A percentile compares a stretch with the other conserved stretches of the same genome.
Conservation (phyloP, 345 rosid genomes). For the Eucalyptus sp. region DNA sequence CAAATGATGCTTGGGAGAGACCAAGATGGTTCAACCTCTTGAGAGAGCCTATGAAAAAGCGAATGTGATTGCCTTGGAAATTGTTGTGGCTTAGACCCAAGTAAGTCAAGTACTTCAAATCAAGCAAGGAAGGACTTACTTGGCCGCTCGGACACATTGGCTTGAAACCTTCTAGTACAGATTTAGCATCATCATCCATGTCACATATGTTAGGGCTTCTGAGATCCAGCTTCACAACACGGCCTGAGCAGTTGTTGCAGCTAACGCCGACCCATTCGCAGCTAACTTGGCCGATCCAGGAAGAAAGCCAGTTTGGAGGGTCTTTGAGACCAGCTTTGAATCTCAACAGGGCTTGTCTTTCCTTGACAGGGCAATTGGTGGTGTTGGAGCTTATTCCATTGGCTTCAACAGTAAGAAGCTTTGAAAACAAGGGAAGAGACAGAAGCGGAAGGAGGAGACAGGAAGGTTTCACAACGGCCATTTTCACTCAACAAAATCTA, state of each 20-base stretch:
- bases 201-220: neutral
- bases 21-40: neutral
- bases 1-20: conserved; percentile 3
- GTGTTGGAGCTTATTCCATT: neutral
- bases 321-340: conserved; percentile 6
- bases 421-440: neutral
- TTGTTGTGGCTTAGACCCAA: conserved; percentile 11
- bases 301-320: neutral
- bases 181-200: neutral
- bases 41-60: conserved; percentile 5
- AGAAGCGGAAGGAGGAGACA: neutral
- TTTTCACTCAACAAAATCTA: neutral
- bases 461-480: neutral
- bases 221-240: conserved; percentile 4
- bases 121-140: conserved; percentile 1
- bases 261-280: conserved; percentile 14
- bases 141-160: conserved; percentile 1
- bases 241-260: neutral
- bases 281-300: conserved; percentile 2
- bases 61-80: conserved; percentile 3
- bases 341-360: conserved; percentile 7
- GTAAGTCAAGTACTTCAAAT: neutral
- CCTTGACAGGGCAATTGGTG: neutral
- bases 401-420: neutral
- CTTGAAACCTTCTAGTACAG: neutral